Evolutionary conservation across 805 yeast species (phyloP), one percentile per base, ranked within the genome.

Genomic region (Spathaspora gorwiae): DNA sequence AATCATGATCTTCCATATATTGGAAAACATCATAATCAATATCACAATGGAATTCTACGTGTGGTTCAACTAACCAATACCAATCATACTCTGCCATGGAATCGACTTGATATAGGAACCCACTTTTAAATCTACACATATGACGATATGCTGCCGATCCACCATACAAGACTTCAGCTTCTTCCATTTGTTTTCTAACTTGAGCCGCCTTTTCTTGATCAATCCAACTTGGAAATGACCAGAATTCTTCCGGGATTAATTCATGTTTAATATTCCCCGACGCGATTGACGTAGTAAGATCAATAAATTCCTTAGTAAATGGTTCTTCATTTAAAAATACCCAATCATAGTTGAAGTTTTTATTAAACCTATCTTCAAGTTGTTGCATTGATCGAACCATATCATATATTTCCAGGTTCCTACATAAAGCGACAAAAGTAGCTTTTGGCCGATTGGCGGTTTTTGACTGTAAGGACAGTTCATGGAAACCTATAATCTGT

Each of bases 11-110:
- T 53, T 88, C 75, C 85, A 92, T 77, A 50, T 83, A 77, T 56
- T 79, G 76, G 70, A 92, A 92, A 11, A 97, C 90, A 63, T 92
- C 99, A 64, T 82, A 84, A 58, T 83, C 81, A 47, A 90, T 71
- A 65, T 90, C 96, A 73, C 96, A 89, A 66, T 73, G 83, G 56
- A 89, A 78, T 64, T 79, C 78, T 61, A 86, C 78, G 61, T 81
- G 87, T 14, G 97, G 96, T 66, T 90, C 97, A 45, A 90, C 95
- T 68, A 97, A 81, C 97, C 97, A 90, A 73, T 90, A 90, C 76
- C 84, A 90, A 49, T 86, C 89, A 64, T 81, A 89, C n/a, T 87
- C 83, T 45, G 72, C 72, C 75, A 90, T 62, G 47, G 85, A 60
- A 37, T 83, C 83, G 61, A 87, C 94, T 66, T 83, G 79, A 73